Evolutionary conservation across 441 rosid species (phyloP), one percentile per base, ranked within the genome.

Genomic region (Rhodomyrtus psidioides): DNA sequence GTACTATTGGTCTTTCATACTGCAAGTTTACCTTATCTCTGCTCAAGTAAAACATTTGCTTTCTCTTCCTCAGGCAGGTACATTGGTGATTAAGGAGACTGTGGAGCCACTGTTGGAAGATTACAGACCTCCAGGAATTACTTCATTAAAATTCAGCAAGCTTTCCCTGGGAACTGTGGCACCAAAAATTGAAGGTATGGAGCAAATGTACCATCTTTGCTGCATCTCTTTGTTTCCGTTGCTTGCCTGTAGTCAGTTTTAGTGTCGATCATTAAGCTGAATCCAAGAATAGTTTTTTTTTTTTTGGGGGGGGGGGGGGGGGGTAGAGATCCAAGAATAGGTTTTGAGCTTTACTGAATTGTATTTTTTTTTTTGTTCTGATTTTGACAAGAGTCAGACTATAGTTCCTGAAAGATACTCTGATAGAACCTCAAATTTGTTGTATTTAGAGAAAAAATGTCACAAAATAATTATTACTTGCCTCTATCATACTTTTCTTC

Each of bases 41-140:
- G 79, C 79, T 70, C 79, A 10, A 70, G 49, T 10, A 21, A 39
- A 39, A 70, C 15, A n/a, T 39, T 70, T 70, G 49, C n/a, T 70
- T 70, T 39, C 79, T 21, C 49, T 70, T 70, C 79, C 82, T 85
- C 92, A 96, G 99, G 99, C 99, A 46, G 99, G 98, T 87, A 91
- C 95, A 44, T 86, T 93, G 89, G 97, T 97, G 79, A 92, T 97
- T 76, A 93, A 90, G 89, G 99, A 97, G 90, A 94, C 99, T 74
- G 99, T 96, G 85, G 99, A 97, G 89, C 99, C 99, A 15, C 86
- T 97, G 54, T 89, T 97, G 88, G 99, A 97, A 92, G 98, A 96
- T 57, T 97, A 97, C 89, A 91, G 99, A 82, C 99, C 99, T 84
- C 88, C 98, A 9, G 99, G 98, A 88, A 96, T 97, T 75, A 93